Conservation (phyloP, 345 rosid species). For the Eucalyptus regnans region DNA sequence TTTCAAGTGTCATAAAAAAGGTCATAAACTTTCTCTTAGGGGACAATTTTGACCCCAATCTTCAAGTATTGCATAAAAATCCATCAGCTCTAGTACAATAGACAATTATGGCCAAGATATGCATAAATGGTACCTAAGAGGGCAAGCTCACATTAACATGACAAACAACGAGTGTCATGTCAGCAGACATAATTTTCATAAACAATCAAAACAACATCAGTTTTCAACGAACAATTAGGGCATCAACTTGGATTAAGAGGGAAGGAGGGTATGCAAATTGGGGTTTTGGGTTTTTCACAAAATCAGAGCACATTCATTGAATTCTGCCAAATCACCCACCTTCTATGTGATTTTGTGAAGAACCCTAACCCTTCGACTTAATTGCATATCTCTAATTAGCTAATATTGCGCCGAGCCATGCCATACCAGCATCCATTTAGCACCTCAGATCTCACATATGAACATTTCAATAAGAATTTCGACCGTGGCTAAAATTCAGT, state of each 20-base stretch:
- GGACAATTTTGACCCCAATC: background rate
- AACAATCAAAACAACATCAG: accelerated
- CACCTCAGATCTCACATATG: background rate
- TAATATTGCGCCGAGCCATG: background rate
- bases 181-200: accelerated
- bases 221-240: background rate
- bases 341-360: too few species aligned
- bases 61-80: background rate
- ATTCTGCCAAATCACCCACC: background rate
- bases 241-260: background rate
- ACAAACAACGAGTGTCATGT: background rate
- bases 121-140: background rate
- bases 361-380: too few species aligned
- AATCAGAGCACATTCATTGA: background rate
- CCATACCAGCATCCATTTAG: background rate
- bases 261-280: background rate
- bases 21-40: background rate
- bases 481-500: background rate
- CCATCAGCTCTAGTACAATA: background rate
- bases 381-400: too few species aligned
- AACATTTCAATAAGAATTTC: background rate
- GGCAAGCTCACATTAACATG: background rate
- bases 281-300: background rate
- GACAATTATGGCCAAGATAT: background rate
- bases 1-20: background rate